These are phyloP conservation scores for Shiraia sp. DNA, from an alignment of 2,329 filamentous ascomycete species.

Conservation along the genomic window DNA sequence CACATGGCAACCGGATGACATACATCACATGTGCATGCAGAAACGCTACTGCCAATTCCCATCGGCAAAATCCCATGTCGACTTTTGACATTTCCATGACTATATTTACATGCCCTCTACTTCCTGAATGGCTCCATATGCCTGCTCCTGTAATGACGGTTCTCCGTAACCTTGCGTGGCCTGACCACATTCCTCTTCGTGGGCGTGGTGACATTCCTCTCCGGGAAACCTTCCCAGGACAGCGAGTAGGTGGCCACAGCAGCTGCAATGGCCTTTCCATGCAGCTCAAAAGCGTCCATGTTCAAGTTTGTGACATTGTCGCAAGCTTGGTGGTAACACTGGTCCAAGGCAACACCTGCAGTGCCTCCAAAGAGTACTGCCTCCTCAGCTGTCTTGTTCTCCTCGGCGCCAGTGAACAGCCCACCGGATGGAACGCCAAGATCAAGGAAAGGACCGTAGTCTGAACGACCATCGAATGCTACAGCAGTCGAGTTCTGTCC, in stretches of 20 bases:
- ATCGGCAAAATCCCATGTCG: background rate
- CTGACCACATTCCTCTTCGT: conserved; percentile 9
- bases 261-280: conserved; percentile 40
- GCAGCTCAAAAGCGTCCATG: conserved; percentile 31
- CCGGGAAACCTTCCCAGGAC: conserved; percentile 33
- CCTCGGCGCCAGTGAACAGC: conserved; percentile 77
- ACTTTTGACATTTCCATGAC: too few species aligned
- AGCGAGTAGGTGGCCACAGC: conserved; percentile 38
- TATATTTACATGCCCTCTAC: too few species aligned
- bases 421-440: conserved; percentile 74
- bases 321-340: conserved; percentile 38
- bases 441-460: conserved; percentile 78
- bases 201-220: conserved; percentile 14
- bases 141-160: background rate
- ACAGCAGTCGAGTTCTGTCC: conserved; percentile 62
- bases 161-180: background rate
- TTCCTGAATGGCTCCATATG: background rate
- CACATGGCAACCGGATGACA: too few species aligned
- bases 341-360: conserved; percentile 55
- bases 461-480: conserved; percentile 76
- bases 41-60: background rate
- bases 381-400: conserved; percentile 71
- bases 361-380: conserved; percentile 70
- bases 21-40: background rate
- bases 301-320: conserved; percentile 43